These are phyloP conservation scores for Myxozyma mucilagina DNA, from an alignment of 805 yeast species.

Conservation along the genomic window DNA sequence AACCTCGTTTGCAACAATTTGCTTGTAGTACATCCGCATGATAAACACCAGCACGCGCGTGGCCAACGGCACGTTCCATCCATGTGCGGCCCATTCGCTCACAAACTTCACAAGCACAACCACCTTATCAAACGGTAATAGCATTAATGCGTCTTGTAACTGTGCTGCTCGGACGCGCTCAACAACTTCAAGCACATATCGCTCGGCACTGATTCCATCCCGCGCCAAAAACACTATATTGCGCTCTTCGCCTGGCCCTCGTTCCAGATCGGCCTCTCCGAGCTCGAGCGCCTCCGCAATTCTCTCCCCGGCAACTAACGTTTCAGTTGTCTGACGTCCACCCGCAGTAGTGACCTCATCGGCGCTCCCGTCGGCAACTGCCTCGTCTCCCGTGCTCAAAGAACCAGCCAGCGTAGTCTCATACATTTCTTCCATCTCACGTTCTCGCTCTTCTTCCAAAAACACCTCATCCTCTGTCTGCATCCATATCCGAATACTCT, in stretches of 20 bases:
- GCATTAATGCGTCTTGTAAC: slow-evolving; percentile 87
- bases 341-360: slow-evolving; percentile 58
- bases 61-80: slow-evolving; percentile 58
- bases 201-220: slow-evolving; percentile 62
- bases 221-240: slow-evolving; percentile 76
- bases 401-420: slow-evolving; percentile 77
- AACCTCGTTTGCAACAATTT: slow-evolving; percentile 54
- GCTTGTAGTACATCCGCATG: slow-evolving; percentile 71
- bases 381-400: slow-evolving; percentile 54
- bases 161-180: slow-evolving; percentile 76
- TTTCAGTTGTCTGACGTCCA: slow-evolving; percentile 80
- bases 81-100: slow-evolving; percentile 63
- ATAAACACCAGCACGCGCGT: slow-evolving; percentile 77
- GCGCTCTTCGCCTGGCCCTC: slow-evolving; percentile 54
- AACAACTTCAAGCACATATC: slow-evolving; percentile 73
- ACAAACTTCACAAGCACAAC: slow-evolving; percentile 69
- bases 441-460: slow-evolving; percentile 93
- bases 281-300: slow-evolving; percentile 88
- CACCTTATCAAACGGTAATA: slow-evolving; percentile 85
- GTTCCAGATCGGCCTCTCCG: slow-evolving; percentile 69
- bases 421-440: slow-evolving; percentile 88
- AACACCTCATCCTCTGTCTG: slow-evolving; percentile 95
- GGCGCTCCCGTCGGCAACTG: slow-evolving; percentile 41
- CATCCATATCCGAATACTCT: slow-evolving; percentile 88
- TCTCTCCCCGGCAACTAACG: slow-evolving; percentile 91